Conservation (phyloP, 2,329 filamentous ascomycete species). For the Microdochium bolleyi region DNA sequence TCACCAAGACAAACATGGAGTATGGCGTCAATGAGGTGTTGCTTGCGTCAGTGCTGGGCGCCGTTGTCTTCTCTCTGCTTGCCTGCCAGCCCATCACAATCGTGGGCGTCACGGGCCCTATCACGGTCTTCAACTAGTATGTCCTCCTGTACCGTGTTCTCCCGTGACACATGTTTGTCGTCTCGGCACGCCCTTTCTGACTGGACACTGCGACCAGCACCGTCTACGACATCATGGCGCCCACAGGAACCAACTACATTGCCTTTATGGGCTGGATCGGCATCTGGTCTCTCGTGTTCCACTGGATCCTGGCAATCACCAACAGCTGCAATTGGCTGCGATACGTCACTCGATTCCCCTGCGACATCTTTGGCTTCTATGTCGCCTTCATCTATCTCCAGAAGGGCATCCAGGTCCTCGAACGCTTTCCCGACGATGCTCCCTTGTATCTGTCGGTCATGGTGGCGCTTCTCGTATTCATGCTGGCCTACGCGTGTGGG, state of each 20-base stretch:
- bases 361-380: conserved; percentile 91
- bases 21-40: conserved; percentile 90
- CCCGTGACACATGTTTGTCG: too few species aligned
- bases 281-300: conserved; percentile 78
- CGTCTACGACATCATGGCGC: conserved; percentile 79
- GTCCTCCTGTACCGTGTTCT: conserved; percentile 12
- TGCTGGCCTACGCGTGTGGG: conserved; percentile 66
- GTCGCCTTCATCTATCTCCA: conserved; percentile 88
- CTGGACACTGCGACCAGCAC: conserved; percentile 38
- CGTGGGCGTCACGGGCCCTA: conserved; percentile 84
- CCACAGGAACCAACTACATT: conserved; percentile 72
- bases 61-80: conserved; percentile 72
- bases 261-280: conserved; percentile 91
- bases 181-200: background rate
- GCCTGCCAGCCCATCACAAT: conserved; percentile 83
- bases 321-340: conserved; percentile 85
- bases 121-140: conserved; percentile 86
- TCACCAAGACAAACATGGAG: conserved; percentile 74
- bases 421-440: conserved; percentile 58
- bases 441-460: conserved; percentile 75
- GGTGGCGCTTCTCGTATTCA: conserved; percentile 70
- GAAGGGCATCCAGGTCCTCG: conserved; percentile 81
- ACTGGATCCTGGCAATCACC: conserved; percentile 74
- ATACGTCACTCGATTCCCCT: conserved; percentile 86
- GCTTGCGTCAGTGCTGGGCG: conserved; percentile 74